Evolutionary conservation across 202 grass and related monocot genomes (phyloP), one percentile per base, ranked within the genome.

Genomic region (Musa balbisiana): DNA sequence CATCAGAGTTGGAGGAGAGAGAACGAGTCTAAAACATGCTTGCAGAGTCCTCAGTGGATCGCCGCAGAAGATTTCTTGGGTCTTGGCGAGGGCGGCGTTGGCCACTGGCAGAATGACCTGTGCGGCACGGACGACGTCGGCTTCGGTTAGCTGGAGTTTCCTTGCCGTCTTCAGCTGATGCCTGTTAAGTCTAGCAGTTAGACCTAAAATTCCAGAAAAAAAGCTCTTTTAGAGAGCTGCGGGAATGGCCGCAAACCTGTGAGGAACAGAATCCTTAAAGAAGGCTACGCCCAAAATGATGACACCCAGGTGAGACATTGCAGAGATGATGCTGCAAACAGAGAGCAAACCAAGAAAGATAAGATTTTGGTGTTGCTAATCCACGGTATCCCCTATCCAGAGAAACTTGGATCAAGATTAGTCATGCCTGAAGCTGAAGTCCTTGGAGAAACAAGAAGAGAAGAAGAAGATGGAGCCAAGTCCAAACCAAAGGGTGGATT

Each of bases 401-500:
- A 75, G 66, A 49, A 53, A 2, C 55, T 52, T 20, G 55, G n/a
- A 62, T 12, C 62, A 9, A 14, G 43, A 62, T 64, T 79, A 27
- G 54, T 9, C 67, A 65, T 87, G 81, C 93, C 93, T 98, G 83
- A 94, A 92, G 55, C 81, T 79, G 58, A 94, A 75, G 67, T 88
- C 87, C 76, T 79, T 88, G 17, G 91, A 92, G 72, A 92, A 94
- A 56, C 87, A 92, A 79, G 81, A 85, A 16, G 95, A 94, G 17
- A 94, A 71, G 60, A 92, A 91, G 77, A 93, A 89, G 78, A 94
- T 86, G 8, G 87, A 90, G 60, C 88, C 95, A 3, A 82, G 19
- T 12, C 91, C 95, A 68, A 98, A 98, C 95, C 95, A 98, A 3
- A 94, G 85, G 2, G 89, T 49, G 2, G 95, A 92, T 88, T 84